Percentiles rank a stretch among this genome's conserved stretches.
Evolutionary conservation across 1,284 basidiomycete genomes (phyloP).

Genomic region (Cutaneotrichosporon sp.): DNA sequence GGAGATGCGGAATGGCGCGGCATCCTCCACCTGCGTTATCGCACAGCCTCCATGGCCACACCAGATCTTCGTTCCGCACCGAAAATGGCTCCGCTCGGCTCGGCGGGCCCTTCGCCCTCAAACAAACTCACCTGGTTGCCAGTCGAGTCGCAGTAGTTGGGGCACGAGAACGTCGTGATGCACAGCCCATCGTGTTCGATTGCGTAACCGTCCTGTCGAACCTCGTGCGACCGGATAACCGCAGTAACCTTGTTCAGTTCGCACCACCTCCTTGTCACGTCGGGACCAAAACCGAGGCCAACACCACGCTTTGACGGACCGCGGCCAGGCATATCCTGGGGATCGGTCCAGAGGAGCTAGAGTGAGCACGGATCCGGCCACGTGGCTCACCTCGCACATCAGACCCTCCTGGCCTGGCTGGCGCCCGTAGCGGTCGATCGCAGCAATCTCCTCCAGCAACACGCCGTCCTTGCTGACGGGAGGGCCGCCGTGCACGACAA

Average conservation of each 20-base stretch:
- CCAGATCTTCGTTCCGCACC: background rate
- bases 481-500: conserved; percentile 88
- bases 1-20: background rate
- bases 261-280: conserved; percentile 86
- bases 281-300: conserved; percentile 92
- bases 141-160: conserved; percentile 53
- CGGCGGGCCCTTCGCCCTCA: background rate
- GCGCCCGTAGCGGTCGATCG: conserved; percentile 78
- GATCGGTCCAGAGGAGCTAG: conserved; percentile 87
- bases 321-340: conserved; percentile 83
- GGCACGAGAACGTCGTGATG: conserved; percentile 54
- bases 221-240: conserved; percentile 94
- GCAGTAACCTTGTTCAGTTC: conserved; percentile 81
- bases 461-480: conserved; percentile 93
- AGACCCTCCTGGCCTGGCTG: conserved; percentile 94
- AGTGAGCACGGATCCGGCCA: conserved; percentile 8
- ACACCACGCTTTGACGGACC: conserved; percentile 97
- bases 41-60: background rate
- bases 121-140: conserved; percentile 52
- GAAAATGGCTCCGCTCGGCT: background rate
- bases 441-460: conserved; percentile 85
- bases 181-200: conserved; percentile 60
- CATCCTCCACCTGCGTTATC: background rate
- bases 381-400: conserved; percentile 66
- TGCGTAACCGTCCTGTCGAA: conserved; percentile 71